Evolutionary conservation across 1,284 basidiomycete species (phyloP).

Genomic region (Lentinus polychrous): DNA sequence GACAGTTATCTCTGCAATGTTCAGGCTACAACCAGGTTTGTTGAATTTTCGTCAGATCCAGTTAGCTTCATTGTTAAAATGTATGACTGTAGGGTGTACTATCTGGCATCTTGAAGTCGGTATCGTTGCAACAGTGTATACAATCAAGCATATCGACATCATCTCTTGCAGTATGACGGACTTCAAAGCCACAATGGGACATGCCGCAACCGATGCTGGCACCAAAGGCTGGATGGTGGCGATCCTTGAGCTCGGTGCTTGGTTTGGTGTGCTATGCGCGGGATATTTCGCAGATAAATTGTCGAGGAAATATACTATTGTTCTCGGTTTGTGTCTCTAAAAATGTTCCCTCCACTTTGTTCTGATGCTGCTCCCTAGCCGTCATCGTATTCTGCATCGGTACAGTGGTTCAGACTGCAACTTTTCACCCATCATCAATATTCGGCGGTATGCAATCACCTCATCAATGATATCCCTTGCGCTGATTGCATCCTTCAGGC

Average conservation of each 20-base stretch:
- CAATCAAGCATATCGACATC: background rate
- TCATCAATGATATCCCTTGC: background rate
- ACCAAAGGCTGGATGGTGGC: constrained; percentile 65
- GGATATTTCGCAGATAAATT: constrained; percentile 67
- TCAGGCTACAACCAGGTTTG: constrained; percentile 58
- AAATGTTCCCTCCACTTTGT: constrained; percentile 1
- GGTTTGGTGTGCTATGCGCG: constrained; percentile 63
- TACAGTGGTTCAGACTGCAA: constrained; percentile 59
- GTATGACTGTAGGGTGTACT: constrained; percentile 50
- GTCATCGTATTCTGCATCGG: constrained; percentile 62
- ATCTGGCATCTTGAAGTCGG: constrained; percentile 56
- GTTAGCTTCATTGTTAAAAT: background rate
- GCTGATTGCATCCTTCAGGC: constrained; percentile 28
- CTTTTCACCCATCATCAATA: constrained; percentile 50
- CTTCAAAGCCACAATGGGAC: constrained; percentile 48
- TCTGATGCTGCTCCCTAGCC: constrained; percentile 29
- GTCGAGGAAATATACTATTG: constrained; percentile 66
- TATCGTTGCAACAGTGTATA: background rate
- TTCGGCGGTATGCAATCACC: constrained; percentile 45
- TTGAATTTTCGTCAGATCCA: constrained; percentile 9
- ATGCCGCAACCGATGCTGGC: constrained; percentile 40
- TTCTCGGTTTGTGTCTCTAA: constrained; percentile 38
- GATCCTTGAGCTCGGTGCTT: constrained; percentile 65
- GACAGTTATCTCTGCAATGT: background rate
- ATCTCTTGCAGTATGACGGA: constrained; percentile 40